Base-by-base conservation (phyloP, 2,329 filamentous ascomycete genomes). In the Pestalotiopsis sp. region DNA sequence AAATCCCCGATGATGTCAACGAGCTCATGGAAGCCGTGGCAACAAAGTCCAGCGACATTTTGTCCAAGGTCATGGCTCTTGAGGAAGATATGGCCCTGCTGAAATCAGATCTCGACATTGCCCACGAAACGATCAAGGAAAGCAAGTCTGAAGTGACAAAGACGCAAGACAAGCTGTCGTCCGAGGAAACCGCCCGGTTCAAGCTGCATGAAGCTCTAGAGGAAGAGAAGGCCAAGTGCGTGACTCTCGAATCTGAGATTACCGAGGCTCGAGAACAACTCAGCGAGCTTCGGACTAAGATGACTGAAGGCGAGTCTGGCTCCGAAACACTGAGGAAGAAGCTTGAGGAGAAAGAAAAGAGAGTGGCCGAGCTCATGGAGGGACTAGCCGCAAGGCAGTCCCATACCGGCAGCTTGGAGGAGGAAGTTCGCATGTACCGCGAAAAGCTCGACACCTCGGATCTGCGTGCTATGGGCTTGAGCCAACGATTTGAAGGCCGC, bases 281-380 rank as follows among this genome's bases (percentile, higher is more conserved):
- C 25, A 87, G 86, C 68, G 84, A 87, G 36, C 82, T 97, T 25
- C 89, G 93, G 68, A 83, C 84, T 17, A 92, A 92, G 78, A 91
- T 97, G 76, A 89, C 92, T 1, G 92, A 95, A 72, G 94, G 93
- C 17, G 93, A 96, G 79, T 94, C 91, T 3, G 94, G 94, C 4
- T 94, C 93, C 0, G 93, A 95, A 78, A 90, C 89, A 36, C 82
- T 97, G 67, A 90, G 92, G 67, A 91, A 91, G 79, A 89, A 90
- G 67, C 85, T 97, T 3, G 89, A 91, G 57, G 92, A 93, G 68
- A 91, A 94, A 75, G 93, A 97, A 79, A 85, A 83, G 69, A 93
- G 90, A 78, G 87, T 93, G 4, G 87, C 87, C 25, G 85, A 84
- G 13, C 81, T 97, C 36, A 87, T 89, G 2, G 89, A 93, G 73